Evolutionary conservation across 805 yeast species (phyloP), one percentile per base, ranked within the genome.

Genomic region (Cyberlindnera mycetangii): DNA sequence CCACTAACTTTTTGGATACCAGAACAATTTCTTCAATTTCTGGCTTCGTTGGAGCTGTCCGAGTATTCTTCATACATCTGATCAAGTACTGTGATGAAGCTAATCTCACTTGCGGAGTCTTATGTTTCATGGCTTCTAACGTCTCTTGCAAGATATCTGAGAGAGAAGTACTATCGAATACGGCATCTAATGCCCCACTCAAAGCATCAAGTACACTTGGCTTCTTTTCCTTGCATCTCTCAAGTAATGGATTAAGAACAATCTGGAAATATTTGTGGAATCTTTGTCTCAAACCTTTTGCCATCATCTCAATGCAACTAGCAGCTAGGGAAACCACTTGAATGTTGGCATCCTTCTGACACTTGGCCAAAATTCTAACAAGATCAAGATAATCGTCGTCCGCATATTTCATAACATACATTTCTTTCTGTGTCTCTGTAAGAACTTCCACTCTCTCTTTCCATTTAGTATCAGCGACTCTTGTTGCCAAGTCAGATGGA

Each of bases 171-270:
- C 67, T 67, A 27, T 56, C 57, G 52, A 81, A 85, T 4, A 85
- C 71, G 0, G 85, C 76, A 61, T 83, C 85, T 41, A 90, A 68
- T 0, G 92, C 83, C 20, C 62, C 65, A 16, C 72, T 69, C n/a
- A 92, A 68, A 0, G 93, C 84, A 19, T 83, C 89, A 2, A 85
- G 69, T 0, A 89, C 93, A 3, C 83, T 69, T 20, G 77, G 82
- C 58, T 92, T 92, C 69, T 86, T 89, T 61, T 93, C 99, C 59
- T 89, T 90, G 12, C 87, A 78, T 54, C 97, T 75, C 52, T 89
- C 97, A 34, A 93, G 64, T 45, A 86, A 63, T 0, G 93, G 82
- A 3, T 67, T 64, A 20, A 88, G 67, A 2, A 87, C 74, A 1
- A 72, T 55, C 1, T 69, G 47, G 35, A 70, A 74, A 60, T 85